Conservation (phyloP, 2,329 filamentous ascomycete genomes). For the Xylaria sp. region DNA sequence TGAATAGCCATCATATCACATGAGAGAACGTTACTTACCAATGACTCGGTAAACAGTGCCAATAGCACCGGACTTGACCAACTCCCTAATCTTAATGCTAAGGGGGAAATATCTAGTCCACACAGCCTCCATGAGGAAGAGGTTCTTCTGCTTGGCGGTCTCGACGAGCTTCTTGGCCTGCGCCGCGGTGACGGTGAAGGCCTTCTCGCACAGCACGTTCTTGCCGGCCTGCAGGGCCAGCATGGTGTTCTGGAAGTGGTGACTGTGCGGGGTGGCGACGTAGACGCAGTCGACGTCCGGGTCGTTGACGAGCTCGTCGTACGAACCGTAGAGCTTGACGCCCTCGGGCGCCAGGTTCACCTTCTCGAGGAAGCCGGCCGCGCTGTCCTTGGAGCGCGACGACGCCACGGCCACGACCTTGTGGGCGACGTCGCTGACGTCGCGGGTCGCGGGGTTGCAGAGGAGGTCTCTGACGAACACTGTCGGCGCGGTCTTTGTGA, state of each 20-base stretch:
- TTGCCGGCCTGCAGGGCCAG: constrained; percentile 86
- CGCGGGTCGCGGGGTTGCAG: constrained; percentile 75
- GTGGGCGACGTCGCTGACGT: constrained; percentile 78
- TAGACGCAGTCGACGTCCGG: constrained; percentile 86
- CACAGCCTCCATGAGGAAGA: constrained; percentile 87
- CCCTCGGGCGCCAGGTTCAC: constrained; percentile 72
- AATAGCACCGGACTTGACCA: constrained; percentile 66
- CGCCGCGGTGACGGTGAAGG: constrained; percentile 84
- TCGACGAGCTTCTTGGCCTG: constrained; percentile 79
- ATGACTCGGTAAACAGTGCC: constrained; percentile 71
- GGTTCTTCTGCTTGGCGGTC: constrained; percentile 76
- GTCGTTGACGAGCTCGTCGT: constrained; percentile 83
- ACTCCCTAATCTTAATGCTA: constrained; percentile 77
- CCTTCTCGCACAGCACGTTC: constrained; percentile 91
- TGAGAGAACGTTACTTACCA: constrained; percentile 52
- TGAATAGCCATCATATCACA: neutral
- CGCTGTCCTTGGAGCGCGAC: constrained; percentile 76
- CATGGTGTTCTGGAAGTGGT: constrained; percentile 92
- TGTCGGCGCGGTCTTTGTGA: constrained; percentile 43
- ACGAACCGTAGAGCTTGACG: constrained; percentile 81
- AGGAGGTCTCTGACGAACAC: constrained; percentile 82
- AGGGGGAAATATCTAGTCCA: constrained; percentile 92
- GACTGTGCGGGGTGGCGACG: constrained; percentile 89
- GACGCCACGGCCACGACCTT: constrained; percentile 83
- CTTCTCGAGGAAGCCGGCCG: constrained; percentile 77